Percentiles rank a stretch among this genome's conserved stretches.
Conservation (phyloP, 1,139 yeast species). For the Kazachstania sp. region DNA sequence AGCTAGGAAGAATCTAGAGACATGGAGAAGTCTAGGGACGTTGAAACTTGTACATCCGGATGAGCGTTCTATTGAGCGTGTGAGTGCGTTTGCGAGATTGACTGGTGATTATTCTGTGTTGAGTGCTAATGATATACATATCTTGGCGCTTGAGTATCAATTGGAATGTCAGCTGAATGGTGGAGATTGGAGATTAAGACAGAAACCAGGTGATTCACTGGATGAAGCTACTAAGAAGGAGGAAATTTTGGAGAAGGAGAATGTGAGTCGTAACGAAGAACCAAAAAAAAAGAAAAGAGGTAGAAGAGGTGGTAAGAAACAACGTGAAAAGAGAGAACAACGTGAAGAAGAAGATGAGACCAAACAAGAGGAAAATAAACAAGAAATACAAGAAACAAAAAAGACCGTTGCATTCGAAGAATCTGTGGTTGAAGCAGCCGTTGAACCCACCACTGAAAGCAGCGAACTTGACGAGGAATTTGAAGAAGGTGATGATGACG, state of each 20-base stretch:
- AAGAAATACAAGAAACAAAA: conserved; percentile 1
- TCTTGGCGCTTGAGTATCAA: conserved; percentile 85
- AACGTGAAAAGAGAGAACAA: conserved; percentile 47
- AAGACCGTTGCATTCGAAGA: neutral
- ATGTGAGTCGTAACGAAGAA: conserved; percentile 5
- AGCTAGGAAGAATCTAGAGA: conserved; percentile 63
- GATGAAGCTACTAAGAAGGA: conserved; percentile 9
- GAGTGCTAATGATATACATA: conserved; percentile 84
- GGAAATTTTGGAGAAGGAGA: conserved; percentile 8
- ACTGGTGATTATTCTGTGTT: conserved; percentile 90
- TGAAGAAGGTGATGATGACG: conserved; percentile 57
- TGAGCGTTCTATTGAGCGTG: conserved; percentile 52
- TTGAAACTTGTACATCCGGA: conserved; percentile 69
- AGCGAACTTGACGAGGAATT: conserved; percentile 34
- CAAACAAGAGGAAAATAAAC: conserved; percentile 10
- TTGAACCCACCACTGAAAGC: conserved; percentile 12
- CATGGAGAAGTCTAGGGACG: conserved; percentile 60
- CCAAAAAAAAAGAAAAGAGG: conserved; percentile 38
- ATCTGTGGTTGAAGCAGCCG: too few relatives aligned
- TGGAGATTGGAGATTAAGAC: conserved; percentile 64
- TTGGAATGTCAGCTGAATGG: conserved; percentile 62
- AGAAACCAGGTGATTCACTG: conserved; percentile 56
- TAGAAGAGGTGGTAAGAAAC: conserved; percentile 59
- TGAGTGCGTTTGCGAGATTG: conserved; percentile 64
- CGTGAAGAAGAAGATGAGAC: conserved; percentile 12